These are phyloP conservation scores for Populus deltoides DNA, from an alignment of 345 rosid genomes.

Conservation along the genomic window DNA sequence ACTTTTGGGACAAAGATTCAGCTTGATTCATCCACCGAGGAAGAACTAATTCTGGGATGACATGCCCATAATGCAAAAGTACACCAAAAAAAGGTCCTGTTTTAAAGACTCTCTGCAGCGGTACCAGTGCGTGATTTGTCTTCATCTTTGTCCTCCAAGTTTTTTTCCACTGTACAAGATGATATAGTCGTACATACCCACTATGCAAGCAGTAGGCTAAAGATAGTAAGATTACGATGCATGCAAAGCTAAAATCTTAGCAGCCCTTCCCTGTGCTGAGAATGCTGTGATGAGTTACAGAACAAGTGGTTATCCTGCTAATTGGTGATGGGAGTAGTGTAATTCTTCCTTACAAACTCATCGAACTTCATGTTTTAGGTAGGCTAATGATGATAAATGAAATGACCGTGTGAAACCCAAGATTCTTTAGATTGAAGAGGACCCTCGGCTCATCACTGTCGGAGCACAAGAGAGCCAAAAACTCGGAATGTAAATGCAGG, in stretches of 20 bases:
- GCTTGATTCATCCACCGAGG: slow-evolving; percentile 1
- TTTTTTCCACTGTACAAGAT: too few relatives aligned
- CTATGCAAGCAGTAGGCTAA: background rate
- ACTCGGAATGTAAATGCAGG: background rate
- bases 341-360: too few relatives aligned
- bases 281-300: too few relatives aligned
- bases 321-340: too few relatives aligned
- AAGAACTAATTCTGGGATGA: slow-evolving; percentile 1
- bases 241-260: background rate
- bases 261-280: too few relatives aligned
- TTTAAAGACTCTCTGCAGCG: too few relatives aligned
- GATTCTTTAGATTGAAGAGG: background rate
- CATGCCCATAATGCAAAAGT: slow-evolving; percentile 7
- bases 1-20: background rate
- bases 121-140: too few relatives aligned
- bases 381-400: background rate
- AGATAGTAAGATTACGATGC: background rate
- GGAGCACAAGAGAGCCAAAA: too few relatives aligned
- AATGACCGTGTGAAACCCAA: background rate
- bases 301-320: too few relatives aligned
- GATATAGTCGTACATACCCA: too few relatives aligned
- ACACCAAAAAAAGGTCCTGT: background rate
- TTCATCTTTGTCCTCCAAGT: too few relatives aligned
- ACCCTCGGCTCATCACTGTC: too few relatives aligned
- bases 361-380: background rate